Evolutionary conservation across 805 yeast species (phyloP).

Genomic region (Candida ortonii): DNA sequence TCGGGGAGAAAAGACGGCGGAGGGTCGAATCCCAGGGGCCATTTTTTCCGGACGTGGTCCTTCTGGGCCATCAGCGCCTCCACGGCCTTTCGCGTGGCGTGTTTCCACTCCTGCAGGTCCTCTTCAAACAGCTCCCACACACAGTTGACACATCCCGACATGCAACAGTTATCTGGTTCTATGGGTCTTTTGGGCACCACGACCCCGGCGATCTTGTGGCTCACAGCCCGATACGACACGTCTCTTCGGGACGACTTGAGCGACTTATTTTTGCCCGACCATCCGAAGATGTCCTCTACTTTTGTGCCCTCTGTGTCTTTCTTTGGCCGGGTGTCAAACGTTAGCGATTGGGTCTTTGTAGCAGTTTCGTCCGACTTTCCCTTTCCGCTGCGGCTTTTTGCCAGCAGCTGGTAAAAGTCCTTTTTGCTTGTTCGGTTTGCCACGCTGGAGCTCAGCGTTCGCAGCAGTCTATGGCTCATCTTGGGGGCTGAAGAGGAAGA

Average conservation of each 20-base stretch:
- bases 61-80: constrained; percentile 35
- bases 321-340: constrained; percentile 28
- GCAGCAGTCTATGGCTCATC: no score
- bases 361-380: constrained; percentile 15
- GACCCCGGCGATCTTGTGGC: constrained; percentile 55
- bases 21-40: constrained; percentile 69
- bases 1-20: constrained; percentile 42
- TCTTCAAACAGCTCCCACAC: constrained; percentile 94
- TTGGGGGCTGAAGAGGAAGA: not conserved
- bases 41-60: constrained; percentile 44
- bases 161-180: constrained; percentile 95
- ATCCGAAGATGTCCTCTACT: constrained; percentile 31
- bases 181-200: constrained; percentile 77
- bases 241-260: constrained; percentile 36
- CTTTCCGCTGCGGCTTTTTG: constrained; percentile 15
- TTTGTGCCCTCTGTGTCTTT: constrained; percentile 18
- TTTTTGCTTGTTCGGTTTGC: constrained; percentile 13
- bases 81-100: constrained; percentile 56
- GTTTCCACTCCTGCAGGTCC: constrained; percentile 81
- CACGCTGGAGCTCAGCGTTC: constrained; percentile 9
- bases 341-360: constrained; percentile 12
- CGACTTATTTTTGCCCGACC: constrained; percentile 30
- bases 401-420: constrained; percentile 19
- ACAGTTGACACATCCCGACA: constrained; percentile 95
- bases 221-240: constrained; percentile 33